Evolutionary conservation across 2,329 filamentous ascomycete genomes (phyloP).

Genomic region (Onygena corvina): DNA sequence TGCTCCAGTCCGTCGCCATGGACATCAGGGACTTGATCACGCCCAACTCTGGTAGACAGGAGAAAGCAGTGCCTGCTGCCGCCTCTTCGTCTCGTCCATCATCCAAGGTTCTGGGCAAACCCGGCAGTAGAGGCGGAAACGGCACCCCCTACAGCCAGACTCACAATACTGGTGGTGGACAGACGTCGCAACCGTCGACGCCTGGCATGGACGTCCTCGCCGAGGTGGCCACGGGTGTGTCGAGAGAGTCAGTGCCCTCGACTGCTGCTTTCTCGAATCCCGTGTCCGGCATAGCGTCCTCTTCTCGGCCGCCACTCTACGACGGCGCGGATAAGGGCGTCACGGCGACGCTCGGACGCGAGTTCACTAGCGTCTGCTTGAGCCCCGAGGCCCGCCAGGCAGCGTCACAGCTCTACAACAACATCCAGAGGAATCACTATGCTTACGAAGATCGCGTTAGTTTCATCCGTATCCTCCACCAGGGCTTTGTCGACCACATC

Average conservation of each 20-base stretch:
- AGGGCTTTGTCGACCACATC: conserved; percentile 37
- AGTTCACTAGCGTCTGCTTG: conserved; percentile 34
- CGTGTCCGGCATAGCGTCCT: conserved; percentile 27
- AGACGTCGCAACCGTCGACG: conserved; percentile 24
- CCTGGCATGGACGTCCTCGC: conserved; percentile 40
- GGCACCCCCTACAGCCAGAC: not conserved
- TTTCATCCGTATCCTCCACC: conserved; percentile 38
- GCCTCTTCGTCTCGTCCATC: not conserved
- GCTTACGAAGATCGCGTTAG: conserved; percentile 37
- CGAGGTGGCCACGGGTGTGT: conserved; percentile 37
- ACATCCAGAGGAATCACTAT: conserved; percentile 37
- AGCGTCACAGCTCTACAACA: conserved; percentile 31
- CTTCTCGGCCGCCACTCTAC: conserved; percentile 17
- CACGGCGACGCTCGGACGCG: conserved; percentile 29
- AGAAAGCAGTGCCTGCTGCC: not conserved
- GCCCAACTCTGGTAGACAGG: not conserved
- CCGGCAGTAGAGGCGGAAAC: not conserved
- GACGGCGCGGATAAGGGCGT: conserved; percentile 35
- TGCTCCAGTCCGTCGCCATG: not conserved
- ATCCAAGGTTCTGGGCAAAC: no score
- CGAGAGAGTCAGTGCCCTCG: conserved; percentile 24
- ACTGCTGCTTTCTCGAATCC: conserved; percentile 28
- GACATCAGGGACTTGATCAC: conserved; percentile 6
- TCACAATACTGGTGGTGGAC: not conserved
- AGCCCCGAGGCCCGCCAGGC: conserved; percentile 30